These are phyloP conservation scores for Candida verbasci DNA, from an alignment of 805 yeast species.

Conservation along the genomic window DNA sequence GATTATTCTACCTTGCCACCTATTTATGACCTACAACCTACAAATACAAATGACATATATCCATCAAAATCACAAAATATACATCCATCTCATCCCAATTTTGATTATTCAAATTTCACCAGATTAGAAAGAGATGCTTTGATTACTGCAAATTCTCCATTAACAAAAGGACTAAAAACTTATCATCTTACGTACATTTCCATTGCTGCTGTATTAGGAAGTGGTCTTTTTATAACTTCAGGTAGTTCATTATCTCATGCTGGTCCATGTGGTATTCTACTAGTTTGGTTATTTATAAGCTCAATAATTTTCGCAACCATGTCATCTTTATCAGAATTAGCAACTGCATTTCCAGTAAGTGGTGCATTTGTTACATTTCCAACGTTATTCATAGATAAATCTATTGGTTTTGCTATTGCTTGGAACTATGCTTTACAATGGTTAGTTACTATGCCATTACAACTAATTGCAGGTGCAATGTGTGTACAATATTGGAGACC, in stretches of 20 bases:
- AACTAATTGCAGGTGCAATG: conserved; percentile 32
- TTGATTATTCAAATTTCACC: conserved; percentile 22
- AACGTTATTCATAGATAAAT: conserved; percentile 52
- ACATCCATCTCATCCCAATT: conserved; percentile 20
- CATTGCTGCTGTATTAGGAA: conserved; percentile 79
- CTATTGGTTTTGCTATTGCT: conserved; percentile 62
- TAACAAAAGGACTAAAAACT: conserved; percentile 48
- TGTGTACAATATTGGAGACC: conserved; percentile 29
- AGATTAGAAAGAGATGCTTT: conserved; percentile 31
- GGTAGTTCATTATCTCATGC: conserved; percentile 57
- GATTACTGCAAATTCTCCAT: conserved; percentile 44
- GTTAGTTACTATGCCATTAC: conserved; percentile 33
- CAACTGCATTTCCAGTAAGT: conserved; percentile 58
- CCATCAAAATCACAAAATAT: conserved; percentile 5
- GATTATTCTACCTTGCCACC: conserved; percentile 19
- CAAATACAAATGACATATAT: neutral
- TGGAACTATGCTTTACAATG: conserved; percentile 41
- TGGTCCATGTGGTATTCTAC: conserved; percentile 67
- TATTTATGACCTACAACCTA: conserved; percentile 4
- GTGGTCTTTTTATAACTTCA: conserved; percentile 76
- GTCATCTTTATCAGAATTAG: conserved; percentile 56
- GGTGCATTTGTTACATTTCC: conserved; percentile 65
- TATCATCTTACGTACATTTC: conserved; percentile 81
- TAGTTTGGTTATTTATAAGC: conserved; percentile 52
- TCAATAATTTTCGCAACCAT: conserved; percentile 52